phyloP scores from a whole-genome alignment of 2,329 filamentous ascomycete genomes.

The Aspergillus brasiliensis region DNA sequence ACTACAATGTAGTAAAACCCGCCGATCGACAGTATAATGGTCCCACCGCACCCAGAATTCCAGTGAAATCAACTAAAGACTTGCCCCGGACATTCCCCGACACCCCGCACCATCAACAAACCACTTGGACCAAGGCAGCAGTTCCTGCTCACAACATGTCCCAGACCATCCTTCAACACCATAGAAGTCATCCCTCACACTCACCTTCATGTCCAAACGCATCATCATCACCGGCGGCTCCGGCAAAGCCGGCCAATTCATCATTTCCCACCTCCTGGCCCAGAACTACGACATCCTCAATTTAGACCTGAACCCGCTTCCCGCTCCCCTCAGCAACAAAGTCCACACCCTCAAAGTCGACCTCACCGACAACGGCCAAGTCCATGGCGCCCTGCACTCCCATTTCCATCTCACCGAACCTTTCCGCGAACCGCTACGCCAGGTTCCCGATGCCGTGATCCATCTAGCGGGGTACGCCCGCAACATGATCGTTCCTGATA shows the following conservation, averaged over 20 bases:
- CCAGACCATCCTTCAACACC: too few species aligned
- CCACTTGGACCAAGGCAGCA: too few species aligned
- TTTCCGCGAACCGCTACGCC: conserved; percentile 39
- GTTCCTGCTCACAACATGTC: too few species aligned
- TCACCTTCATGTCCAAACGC: conserved; percentile 35
- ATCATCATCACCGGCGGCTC: conserved; percentile 59
- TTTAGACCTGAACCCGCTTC: conserved; percentile 54
- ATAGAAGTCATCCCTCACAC: not conserved
- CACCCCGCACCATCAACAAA: too few species aligned
- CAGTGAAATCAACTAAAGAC: too few species aligned
- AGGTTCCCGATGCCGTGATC: conserved; percentile 61
- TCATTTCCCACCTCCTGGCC: conserved; percentile 55
- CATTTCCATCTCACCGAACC: conserved; percentile 56
- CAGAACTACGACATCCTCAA: conserved; percentile 58
- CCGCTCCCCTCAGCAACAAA: conserved; percentile 35
- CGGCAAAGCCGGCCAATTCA: conserved; percentile 58
- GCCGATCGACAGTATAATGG: too few species aligned
- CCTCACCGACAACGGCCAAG: conserved; percentile 58
- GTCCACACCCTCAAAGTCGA: conserved; percentile 60
- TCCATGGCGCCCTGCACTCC: conserved; percentile 58
- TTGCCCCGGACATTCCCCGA: too few species aligned
- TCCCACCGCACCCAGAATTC: too few species aligned
- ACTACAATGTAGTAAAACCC: too few species aligned
- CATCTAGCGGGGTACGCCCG: conserved; percentile 63
- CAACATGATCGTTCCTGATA: conserved; percentile 64